phyloP scores from a whole-genome alignment of 2,329 filamentous ascomycete species.

The Phialemonium atrogriseum region DNA sequence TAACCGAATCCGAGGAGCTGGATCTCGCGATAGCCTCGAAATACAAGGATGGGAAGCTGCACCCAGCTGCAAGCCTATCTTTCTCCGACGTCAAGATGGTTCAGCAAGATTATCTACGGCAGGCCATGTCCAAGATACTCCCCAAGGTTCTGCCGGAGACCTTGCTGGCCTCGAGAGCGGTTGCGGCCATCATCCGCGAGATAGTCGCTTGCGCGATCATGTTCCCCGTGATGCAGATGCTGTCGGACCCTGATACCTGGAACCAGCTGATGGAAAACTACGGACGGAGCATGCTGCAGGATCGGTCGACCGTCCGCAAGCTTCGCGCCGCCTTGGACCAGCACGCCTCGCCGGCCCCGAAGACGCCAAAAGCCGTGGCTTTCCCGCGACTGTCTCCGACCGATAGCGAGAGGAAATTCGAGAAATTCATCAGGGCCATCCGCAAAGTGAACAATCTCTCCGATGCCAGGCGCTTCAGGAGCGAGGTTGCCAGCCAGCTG shows the following conservation, averaged over 20 bases:
- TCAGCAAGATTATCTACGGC: slow-evolving; percentile 83
- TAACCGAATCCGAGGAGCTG: slow-evolving; percentile 94
- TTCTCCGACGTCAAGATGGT: slow-evolving; percentile 77
- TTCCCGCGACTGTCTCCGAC: slow-evolving; percentile 74
- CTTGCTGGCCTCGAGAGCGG: slow-evolving; percentile 71
- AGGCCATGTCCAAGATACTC: slow-evolving; percentile 58
- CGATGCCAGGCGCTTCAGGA: slow-evolving; percentile 85
- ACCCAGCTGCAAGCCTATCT: slow-evolving; percentile 74
- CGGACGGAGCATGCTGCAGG: slow-evolving; percentile 80
- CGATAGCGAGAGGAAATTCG: slow-evolving; percentile 87
- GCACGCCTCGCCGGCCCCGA: slow-evolving; percentile 77
- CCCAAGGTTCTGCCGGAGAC: slow-evolving; percentile 62
- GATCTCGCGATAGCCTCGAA: slow-evolving; percentile 93
- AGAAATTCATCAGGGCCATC: slow-evolving; percentile 86
- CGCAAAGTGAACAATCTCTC: slow-evolving; percentile 84
- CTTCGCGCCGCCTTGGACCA: slow-evolving; percentile 87
- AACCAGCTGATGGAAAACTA: slow-evolving; percentile 92
- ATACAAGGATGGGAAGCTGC: slow-evolving; percentile 80
- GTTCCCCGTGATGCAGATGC: slow-evolving; percentile 66
- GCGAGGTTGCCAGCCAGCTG: slow-evolving; percentile 84
- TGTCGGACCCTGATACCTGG: slow-evolving; percentile 93
- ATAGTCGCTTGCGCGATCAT: slow-evolving; percentile 90
- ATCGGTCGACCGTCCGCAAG: slow-evolving; percentile 88
- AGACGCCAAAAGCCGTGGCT: slow-evolving; percentile 51
- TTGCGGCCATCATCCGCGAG: slow-evolving; percentile 75